These are phyloP conservation scores for maize (Zea mays) DNA, from an alignment of 176 grass and related monocot species.

Conservation along the genomic window DNA sequence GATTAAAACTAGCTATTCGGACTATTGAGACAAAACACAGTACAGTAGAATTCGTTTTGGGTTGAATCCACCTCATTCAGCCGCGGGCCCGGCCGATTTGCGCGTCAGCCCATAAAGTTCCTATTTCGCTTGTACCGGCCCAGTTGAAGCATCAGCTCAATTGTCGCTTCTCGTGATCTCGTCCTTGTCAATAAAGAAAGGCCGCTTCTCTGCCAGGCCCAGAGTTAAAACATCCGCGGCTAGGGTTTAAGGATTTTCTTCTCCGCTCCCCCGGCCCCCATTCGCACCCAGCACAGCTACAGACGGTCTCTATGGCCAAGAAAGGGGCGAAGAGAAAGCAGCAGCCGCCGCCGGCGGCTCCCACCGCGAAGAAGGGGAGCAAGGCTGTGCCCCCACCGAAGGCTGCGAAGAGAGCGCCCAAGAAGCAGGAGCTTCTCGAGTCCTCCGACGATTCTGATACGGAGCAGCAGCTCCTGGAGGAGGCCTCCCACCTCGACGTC, in stretches of 20 bases:
- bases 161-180: background rate
- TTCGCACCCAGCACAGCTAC: background rate
- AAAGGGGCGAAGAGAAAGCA: constrained; percentile 43
- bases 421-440: constrained; percentile 61
- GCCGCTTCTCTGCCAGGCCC: background rate
- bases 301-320: constrained; percentile 38
- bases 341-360: background rate
- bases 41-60: no score
- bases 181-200: no score
- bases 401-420: constrained; percentile 28
- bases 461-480: constrained; percentile 49
- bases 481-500: constrained; percentile 36
- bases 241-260: constrained; percentile 50
- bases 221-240: constrained; percentile 19
- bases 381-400: constrained; percentile 15
- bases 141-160: no score
- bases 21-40: no score
- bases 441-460: constrained; percentile 53
- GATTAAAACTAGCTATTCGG: no score
- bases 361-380: constrained; percentile 19
- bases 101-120: no score
- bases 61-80: no score
- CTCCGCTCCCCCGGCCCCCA: background rate
- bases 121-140: no score
- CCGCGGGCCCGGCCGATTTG: no score